These are phyloP conservation scores for Hypoxylon sp. DNA, from an alignment of 2,329 filamentous ascomycete species.

Conservation along the genomic window DNA sequence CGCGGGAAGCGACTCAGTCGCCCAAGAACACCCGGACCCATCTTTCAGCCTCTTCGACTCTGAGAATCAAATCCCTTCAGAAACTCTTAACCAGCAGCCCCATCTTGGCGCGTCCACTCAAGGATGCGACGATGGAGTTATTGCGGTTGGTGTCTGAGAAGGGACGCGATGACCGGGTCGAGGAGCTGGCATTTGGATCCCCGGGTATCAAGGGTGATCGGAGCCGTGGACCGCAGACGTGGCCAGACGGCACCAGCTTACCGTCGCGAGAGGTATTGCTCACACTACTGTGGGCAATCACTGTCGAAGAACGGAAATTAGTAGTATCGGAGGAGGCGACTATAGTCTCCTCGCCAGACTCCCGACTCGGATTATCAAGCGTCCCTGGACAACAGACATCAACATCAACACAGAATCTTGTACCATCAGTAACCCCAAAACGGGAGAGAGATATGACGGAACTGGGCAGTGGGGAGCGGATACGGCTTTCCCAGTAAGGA, in stretches of 20 bases:
- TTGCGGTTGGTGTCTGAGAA: constrained; percentile 78
- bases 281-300: constrained; percentile 56
- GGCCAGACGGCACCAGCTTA: constrained; percentile 57
- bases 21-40: constrained; percentile 65
- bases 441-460: constrained; percentile 45
- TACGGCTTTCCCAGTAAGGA: constrained; percentile 48
- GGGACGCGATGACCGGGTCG: constrained; percentile 64
- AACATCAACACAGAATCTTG: constrained; percentile 43
- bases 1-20: constrained; percentile 64
- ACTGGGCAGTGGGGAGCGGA: constrained; percentile 42
- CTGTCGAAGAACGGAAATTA: constrained; percentile 55
- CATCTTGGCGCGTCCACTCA: constrained; percentile 79
- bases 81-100: constrained; percentile 81
- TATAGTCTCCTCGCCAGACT: constrained; percentile 47
- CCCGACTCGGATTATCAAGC: constrained; percentile 49
- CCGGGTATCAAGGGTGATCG: constrained; percentile 57
- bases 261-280: constrained; percentile 57
- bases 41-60: constrained; percentile 68
- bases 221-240: constrained; percentile 54
- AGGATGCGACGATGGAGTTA: constrained; percentile 81
- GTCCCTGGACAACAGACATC: constrained; percentile 50
- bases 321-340: constrained; percentile 38
- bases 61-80: constrained; percentile 73
- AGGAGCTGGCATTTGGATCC: constrained; percentile 55
- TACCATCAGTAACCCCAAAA: constrained; percentile 48